Evolutionary conservation across 805 yeast genomes (phyloP).

Genomic region (Cyberlindnera mississippiensis): DNA sequence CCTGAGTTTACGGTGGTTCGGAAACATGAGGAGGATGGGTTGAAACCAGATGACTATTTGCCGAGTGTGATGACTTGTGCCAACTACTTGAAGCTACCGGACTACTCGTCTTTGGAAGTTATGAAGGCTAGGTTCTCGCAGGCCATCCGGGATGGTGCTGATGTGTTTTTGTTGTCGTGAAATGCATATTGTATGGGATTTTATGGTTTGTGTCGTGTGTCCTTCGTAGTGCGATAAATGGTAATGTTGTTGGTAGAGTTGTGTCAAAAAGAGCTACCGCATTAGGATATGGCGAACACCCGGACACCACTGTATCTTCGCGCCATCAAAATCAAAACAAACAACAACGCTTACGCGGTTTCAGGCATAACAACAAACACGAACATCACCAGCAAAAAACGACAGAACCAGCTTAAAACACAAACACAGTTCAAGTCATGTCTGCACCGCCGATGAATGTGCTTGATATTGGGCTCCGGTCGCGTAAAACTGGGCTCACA

Average conservation of each 20-base stretch:
- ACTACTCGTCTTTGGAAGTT: conserved; percentile 60
- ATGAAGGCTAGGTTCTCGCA: conserved; percentile 55
- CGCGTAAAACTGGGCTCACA: conserved; percentile 63
- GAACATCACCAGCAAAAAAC: not conserved
- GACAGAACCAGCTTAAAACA: not conserved
- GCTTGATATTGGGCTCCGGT: conserved; percentile 50
- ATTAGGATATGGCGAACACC: not conserved
- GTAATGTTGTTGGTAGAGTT: too few relatives aligned
- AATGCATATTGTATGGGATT: too few relatives aligned
- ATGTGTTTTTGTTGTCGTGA: conserved; percentile 71
- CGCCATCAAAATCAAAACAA: not conserved
- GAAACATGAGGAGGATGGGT: conserved; percentile 70
- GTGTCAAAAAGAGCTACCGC: not conserved
- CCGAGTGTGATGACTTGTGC: conserved; percentile 99
- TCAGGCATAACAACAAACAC: not conserved
- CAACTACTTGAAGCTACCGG: conserved; percentile 85
- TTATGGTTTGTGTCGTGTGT: too few relatives aligned
- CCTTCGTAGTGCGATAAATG: too few relatives aligned
- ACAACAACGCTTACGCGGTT: not conserved
- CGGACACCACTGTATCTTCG: not conserved
- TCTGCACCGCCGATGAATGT: conserved; percentile 31
- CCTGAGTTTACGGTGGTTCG: conserved; percentile 88
- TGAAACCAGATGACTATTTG: conserved; percentile 69
- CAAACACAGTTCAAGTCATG: not conserved
- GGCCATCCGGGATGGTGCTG: conserved; percentile 86